phyloP scores from a whole-genome alignment of 2,329 filamentous ascomycete species.

The Nigrospora sphaerica region DNA sequence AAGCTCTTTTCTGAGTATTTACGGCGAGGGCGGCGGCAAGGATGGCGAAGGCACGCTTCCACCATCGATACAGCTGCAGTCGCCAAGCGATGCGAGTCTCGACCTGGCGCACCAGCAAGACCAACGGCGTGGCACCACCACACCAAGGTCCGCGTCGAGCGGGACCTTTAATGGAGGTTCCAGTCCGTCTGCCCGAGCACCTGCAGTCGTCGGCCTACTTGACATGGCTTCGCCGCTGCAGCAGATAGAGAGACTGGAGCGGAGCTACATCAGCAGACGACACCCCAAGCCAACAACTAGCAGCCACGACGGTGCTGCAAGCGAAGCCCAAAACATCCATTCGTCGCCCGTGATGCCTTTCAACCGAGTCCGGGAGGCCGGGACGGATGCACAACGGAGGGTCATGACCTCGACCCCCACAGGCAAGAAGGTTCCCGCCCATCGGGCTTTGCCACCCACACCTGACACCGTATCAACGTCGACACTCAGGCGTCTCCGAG shows the following conservation, averaged over 20 bases:
- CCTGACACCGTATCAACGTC: conserved; percentile 54
- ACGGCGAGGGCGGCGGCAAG: conserved; percentile 36
- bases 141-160: conserved; percentile 2
- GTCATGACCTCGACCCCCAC: conserved; percentile 41
- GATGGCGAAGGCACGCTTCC: neutral
- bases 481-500: conserved; percentile 26
- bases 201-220: conserved; percentile 39
- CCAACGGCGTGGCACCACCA: too few relatives aligned
- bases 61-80: too few relatives aligned
- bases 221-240: conserved; percentile 42
- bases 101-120: too few relatives aligned
- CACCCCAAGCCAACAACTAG: conserved; percentile 19
- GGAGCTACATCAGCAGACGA: conserved; percentile 16
- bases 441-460: conserved; percentile 45
- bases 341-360: too few relatives aligned
- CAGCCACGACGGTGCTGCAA: too few relatives aligned
- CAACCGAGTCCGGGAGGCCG: conserved; percentile 14
- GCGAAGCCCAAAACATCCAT: too few relatives aligned
- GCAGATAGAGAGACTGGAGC: conserved; percentile 37
- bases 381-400: conserved; percentile 37
- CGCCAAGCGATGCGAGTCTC: too few relatives aligned
- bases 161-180: conserved; percentile 23
- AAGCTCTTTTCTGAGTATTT: conserved; percentile 60
- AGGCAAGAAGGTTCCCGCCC: conserved; percentile 30
- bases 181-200: conserved; percentile 27